Evolutionary conservation across 345 rosid species (phyloP).

Genomic region (Cardamine resedifolia): DNA sequence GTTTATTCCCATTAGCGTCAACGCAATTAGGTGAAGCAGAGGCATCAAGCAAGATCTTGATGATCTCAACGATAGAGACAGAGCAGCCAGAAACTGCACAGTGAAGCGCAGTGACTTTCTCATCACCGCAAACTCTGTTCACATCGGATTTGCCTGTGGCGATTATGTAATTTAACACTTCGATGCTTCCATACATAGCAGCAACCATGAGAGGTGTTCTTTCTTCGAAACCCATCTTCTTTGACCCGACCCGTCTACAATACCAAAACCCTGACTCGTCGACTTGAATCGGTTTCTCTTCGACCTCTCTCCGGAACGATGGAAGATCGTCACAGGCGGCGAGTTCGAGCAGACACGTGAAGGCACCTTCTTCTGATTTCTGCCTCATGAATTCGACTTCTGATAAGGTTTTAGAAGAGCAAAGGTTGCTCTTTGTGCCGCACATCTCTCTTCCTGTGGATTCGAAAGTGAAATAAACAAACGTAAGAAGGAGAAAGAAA

Average conservation of each 20-base stretch:
- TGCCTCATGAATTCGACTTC: constrained; percentile 43
- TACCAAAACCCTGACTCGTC: constrained; percentile 72
- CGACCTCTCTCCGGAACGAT: constrained; percentile 55
- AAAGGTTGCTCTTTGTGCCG: constrained; percentile 44
- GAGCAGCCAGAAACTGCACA: constrained; percentile 86
- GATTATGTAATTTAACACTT: constrained; percentile 59
- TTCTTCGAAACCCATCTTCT: constrained; percentile 81
- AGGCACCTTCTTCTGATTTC: constrained; percentile 36
- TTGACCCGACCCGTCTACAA: constrained; percentile 66
- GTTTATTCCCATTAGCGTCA: constrained; percentile 73
- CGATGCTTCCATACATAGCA: constrained; percentile 69
- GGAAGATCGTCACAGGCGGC: constrained; percentile 65
- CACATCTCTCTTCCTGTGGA: constrained; percentile 64
- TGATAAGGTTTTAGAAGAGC: constrained; percentile 44
- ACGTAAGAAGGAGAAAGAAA: constrained; percentile 5
- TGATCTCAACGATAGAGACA: constrained; percentile 47
- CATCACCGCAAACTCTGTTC: constrained; percentile 64
- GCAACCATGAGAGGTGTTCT: constrained; percentile 89
- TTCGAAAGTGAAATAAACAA: background rate
- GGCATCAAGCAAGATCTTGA: constrained; percentile 68
- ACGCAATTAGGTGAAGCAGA: constrained; percentile 54
- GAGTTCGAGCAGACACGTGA: constrained; percentile 70
- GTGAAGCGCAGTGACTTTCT: constrained; percentile 88
- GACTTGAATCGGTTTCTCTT: constrained; percentile 49
- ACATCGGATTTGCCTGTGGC: constrained; percentile 52